A percentile compares a stretch with the other conserved stretches of the same genome.
These are phyloP conservation scores for Choanephora cucurbitarum DNA, from an alignment of 371 early-diverging fungal genomes.

Conservation along the genomic window DNA sequence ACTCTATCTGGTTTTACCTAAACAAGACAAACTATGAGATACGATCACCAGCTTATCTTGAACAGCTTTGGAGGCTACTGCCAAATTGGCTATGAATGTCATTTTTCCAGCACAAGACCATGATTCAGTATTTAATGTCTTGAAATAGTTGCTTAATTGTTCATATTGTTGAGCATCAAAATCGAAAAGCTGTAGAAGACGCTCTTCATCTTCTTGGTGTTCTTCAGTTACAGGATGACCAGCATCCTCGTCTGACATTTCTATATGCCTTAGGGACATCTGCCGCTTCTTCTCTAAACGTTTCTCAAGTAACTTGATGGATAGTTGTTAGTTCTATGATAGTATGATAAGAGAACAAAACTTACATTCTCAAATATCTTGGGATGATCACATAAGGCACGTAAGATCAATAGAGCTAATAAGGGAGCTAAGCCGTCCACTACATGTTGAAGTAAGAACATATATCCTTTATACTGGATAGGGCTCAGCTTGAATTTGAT, in stretches of 20 bases:
- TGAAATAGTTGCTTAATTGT: constrained; percentile 6
- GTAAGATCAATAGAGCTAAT: constrained; percentile 27
- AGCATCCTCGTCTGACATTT: not conserved
- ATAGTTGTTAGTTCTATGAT: too few relatives aligned
- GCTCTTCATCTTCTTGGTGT: constrained; percentile 11
- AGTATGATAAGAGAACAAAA: too few relatives aligned
- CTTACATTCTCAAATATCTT: constrained; percentile 52
- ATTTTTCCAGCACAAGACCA: constrained; percentile 34
- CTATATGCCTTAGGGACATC: too few relatives aligned
- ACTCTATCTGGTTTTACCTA: too few relatives aligned
- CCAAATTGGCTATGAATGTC: constrained; percentile 24
- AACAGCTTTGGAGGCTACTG: constrained; percentile 28
- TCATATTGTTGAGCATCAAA: not conserved
- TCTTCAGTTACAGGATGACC: constrained; percentile 3
- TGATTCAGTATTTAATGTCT: constrained; percentile 20
- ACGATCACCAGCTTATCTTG: constrained; percentile 79
- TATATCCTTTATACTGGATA: constrained; percentile 60
- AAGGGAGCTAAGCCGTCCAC: constrained; percentile 5
- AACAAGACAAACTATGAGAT: constrained; percentile 66
- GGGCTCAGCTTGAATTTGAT: constrained; percentile 62
- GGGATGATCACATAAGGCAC: constrained; percentile 76
- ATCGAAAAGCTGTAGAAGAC: not conserved
- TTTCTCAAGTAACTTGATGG: too few relatives aligned
- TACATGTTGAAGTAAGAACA: constrained; percentile 20
- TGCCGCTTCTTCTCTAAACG: too few relatives aligned